phyloP scores from a whole-genome alignment of 495 filamentous ascomycete genomes.

The Hypoxylon fragiforme region DNA sequence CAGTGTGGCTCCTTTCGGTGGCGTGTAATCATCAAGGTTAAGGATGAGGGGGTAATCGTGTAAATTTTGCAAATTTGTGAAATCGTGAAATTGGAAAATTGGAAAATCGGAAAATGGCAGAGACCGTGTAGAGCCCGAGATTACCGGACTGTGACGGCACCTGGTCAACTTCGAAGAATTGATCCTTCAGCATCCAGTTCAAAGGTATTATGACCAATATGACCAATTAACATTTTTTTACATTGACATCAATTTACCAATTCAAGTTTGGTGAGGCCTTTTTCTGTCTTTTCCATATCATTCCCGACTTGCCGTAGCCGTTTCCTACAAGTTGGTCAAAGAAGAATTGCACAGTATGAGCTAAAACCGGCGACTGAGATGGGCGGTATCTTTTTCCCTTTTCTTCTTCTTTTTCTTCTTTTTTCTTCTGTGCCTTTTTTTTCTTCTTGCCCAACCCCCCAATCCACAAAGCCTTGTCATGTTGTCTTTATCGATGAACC shows the following conservation, averaged over 20 bases:
- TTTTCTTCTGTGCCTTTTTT: too few relatives aligned
- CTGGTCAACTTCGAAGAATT: too few relatives aligned
- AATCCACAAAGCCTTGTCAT: not conserved
- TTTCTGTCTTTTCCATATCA: not conserved
- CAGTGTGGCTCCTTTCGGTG: conserved; percentile 38
- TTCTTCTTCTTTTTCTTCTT: not conserved
- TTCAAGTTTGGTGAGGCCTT: not conserved
- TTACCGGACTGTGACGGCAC: not conserved
- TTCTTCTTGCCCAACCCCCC: not conserved
- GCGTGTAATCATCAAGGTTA: conserved; percentile 34
- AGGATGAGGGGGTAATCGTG: not conserved
- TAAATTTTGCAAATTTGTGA: too few relatives aligned
- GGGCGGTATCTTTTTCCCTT: conserved; percentile 3
- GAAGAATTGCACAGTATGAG: not conserved
- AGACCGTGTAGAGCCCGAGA: not conserved
- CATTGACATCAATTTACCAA: too few relatives aligned
- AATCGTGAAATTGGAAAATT: too few relatives aligned
- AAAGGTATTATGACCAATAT: not conserved
- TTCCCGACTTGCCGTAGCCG: not conserved
- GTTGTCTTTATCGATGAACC: too few relatives aligned
- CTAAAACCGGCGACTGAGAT: not conserved
- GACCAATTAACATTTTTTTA: too few relatives aligned
- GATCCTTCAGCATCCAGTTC: too few relatives aligned
- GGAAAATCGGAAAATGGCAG: not conserved
- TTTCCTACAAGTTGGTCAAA: too few relatives aligned